phyloP scores from a whole-genome alignment of 768 basidiomycete genomes.

The Boletus sensibilis region DNA sequence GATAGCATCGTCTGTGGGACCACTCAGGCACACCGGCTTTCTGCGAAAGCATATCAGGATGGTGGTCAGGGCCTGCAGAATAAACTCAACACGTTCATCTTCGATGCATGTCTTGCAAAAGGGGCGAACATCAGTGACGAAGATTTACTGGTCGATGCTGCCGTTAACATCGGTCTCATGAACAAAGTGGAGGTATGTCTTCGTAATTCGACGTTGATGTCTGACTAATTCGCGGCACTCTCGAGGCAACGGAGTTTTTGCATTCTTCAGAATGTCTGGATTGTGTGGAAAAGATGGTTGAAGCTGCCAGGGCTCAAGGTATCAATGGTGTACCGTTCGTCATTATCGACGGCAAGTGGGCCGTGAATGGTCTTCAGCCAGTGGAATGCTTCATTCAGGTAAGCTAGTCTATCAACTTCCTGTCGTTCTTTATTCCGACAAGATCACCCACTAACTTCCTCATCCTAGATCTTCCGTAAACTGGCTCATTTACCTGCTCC shows the following conservation, averaged over 20 bases:
- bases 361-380: conserved; percentile 43
- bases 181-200: conserved; percentile 33
- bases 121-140: conserved; percentile 36
- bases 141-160: conserved; percentile 35
- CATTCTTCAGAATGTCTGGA: conserved; percentile 35
- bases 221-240: not conserved
- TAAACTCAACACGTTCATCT: conserved; percentile 36
- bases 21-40: conserved; percentile 41
- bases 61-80: conserved; percentile 40
- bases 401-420: not conserved
- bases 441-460: not conserved
- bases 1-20: conserved; percentile 41
- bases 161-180: conserved; percentile 38
- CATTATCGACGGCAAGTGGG: conserved; percentile 46
- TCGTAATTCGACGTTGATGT: not conserved
- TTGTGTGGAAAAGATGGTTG: conserved; percentile 40
- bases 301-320: conserved; percentile 39
- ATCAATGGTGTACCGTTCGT: conserved; percentile 52
- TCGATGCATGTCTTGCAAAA: conserved; percentile 39
- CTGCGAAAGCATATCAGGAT: conserved; percentile 39
- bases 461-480: conserved; percentile 31
- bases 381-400: conserved; percentile 40
- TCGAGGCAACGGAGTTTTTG: conserved; percentile 41
- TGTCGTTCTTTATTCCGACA: not conserved
- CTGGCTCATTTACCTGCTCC: conserved; percentile 20